Evolutionary conservation across 441 rosid genomes (phyloP).

Genomic region (Populus hybrid): DNA sequence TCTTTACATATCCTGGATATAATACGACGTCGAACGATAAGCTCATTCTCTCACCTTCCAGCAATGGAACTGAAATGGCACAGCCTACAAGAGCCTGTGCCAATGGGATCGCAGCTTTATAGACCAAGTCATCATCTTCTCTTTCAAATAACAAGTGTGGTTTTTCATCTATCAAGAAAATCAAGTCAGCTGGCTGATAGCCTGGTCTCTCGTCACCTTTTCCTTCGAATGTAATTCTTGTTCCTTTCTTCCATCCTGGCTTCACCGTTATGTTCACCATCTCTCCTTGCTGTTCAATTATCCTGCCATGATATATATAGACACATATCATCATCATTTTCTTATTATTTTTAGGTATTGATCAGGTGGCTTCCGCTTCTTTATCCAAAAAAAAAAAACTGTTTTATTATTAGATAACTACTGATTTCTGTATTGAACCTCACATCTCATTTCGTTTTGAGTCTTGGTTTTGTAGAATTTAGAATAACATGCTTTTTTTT

Average conservation of each 20-base stretch:
- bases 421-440: too few relatives aligned
- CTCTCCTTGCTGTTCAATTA: constrained; percentile 58
- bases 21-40: constrained; percentile 44
- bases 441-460: too few relatives aligned
- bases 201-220: constrained; percentile 79
- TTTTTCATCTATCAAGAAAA: constrained; percentile 54
- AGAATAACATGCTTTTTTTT: too few relatives aligned
- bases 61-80: constrained; percentile 57
- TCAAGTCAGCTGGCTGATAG: constrained; percentile 58
- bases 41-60: constrained; percentile 56
- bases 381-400: too few relatives aligned
- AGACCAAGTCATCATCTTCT: constrained; percentile 58
- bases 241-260: constrained; percentile 94
- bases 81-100: constrained; percentile 75
- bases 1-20: constrained; percentile 55
- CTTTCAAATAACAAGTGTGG: constrained; percentile 59
- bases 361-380: background rate
- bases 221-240: constrained; percentile 78
- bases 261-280: constrained; percentile 52
- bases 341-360: background rate
- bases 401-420: too few relatives aligned
- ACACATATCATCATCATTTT: background rate
- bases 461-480: too few relatives aligned
- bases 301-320: constrained; percentile 28
- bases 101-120: constrained; percentile 61